A percentile compares a stretch with the other conserved stretches of the same genome.
Evolutionary conservation across 305 asterid genomes (phyloP).

Genomic region (Rubia peregrina): DNA sequence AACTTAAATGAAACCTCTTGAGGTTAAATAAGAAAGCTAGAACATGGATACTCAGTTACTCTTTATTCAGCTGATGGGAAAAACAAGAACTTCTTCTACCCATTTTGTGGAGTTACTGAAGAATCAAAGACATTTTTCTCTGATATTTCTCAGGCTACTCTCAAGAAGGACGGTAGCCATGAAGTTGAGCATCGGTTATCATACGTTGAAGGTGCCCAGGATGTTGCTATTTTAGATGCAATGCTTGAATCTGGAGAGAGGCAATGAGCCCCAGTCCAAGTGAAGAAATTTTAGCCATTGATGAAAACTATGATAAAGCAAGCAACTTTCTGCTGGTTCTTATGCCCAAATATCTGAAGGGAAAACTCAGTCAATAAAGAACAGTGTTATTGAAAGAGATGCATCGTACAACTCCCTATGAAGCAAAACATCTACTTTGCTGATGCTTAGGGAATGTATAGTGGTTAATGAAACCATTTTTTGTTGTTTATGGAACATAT

Average conservation of each 20-base stretch:
- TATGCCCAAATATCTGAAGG: neutral
- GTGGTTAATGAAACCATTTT: neutral
- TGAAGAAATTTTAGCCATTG: constrained; percentile 30
- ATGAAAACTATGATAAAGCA: neutral
- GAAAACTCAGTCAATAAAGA: constrained; percentile 1
- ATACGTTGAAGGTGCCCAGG: constrained; percentile 68
- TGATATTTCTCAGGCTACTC: constrained; percentile 52
- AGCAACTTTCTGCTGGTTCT: neutral
- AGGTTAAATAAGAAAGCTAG: too few relatives aligned
- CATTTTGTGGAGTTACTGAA: constrained; percentile 73
- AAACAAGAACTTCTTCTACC: constrained; percentile 61
- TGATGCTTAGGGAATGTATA: neutral
- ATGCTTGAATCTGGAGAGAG: constrained; percentile 85
- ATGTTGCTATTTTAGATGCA: constrained; percentile 77
- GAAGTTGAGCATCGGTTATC: constrained; percentile 61
- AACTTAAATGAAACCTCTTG: too few relatives aligned
- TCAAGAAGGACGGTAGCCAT: constrained; percentile 44
- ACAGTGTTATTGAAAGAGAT: neutral
- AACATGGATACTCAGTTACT: too few relatives aligned
- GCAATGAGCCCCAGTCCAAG: constrained; percentile 54
- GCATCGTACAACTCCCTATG: neutral
- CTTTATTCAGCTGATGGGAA: constrained; percentile 54
- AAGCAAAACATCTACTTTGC: neutral
- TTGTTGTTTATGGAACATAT: neutral
- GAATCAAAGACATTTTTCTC: constrained; percentile 72